Conservation (phyloP, 2,329 filamentous ascomycete genomes). For the Colletotrichum tanaceti region DNA sequence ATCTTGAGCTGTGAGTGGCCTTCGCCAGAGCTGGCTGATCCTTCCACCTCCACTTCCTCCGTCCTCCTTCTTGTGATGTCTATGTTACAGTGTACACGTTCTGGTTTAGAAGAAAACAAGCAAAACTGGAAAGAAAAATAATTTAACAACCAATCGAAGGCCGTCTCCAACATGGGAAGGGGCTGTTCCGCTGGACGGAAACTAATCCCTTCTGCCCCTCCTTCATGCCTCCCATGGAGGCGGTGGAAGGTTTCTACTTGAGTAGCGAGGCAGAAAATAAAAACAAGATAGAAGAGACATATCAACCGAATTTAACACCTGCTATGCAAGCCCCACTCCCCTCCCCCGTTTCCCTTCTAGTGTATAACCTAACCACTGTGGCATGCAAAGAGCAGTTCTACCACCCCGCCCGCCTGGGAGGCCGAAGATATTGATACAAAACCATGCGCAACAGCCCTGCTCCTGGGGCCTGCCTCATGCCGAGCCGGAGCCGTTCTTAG, state of each 20-base stretch:
- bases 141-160: slow-evolving; percentile 45
- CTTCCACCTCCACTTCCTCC: slow-evolving; percentile 33
- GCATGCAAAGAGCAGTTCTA: slow-evolving; percentile 17
- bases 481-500: slow-evolving; percentile 52
- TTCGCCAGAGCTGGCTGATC: slow-evolving; percentile 45
- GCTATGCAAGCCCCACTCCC: slow-evolving; percentile 48
- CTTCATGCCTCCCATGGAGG: slow-evolving; percentile 2
- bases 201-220: neutral
- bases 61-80: slow-evolving; percentile 7
- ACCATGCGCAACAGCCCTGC: neutral
- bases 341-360: slow-evolving; percentile 35
- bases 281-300: slow-evolving; percentile 43
- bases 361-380: slow-evolving; percentile 31
- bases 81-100: slow-evolving; percentile 37
- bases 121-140: no score
- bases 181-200: neutral
- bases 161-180: slow-evolving; percentile 18
- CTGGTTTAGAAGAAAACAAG: neutral
- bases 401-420: slow-evolving; percentile 15
- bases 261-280: neutral
- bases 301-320: slow-evolving; percentile 53
- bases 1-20: slow-evolving; percentile 51
- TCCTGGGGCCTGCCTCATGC: slow-evolving; percentile 41
- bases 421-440: slow-evolving; percentile 43
- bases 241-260: neutral